phyloP scores from a whole-genome alignment of 169 alveolate genomes.

The Blepharisma undulans region DNA sequence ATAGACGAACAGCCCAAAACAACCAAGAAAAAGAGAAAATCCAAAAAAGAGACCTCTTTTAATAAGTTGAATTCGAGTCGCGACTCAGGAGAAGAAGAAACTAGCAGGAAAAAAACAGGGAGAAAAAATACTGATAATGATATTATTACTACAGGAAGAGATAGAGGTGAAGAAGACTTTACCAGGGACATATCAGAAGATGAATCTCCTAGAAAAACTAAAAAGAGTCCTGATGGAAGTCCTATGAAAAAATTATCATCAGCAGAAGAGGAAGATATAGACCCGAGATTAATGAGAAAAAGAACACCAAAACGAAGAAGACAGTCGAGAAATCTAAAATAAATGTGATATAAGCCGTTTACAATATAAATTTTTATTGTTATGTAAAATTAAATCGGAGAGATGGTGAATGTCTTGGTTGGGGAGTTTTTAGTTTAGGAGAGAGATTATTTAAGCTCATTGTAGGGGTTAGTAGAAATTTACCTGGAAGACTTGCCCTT shows the following conservation, averaged over 20 bases:
- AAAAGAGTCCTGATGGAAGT: not conserved
- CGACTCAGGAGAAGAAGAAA: not conserved
- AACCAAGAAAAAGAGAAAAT: not conserved
- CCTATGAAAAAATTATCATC: not conserved
- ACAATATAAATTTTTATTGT: too few species aligned
- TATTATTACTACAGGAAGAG: not conserved
- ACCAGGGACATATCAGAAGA: not conserved
- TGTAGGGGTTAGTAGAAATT: not conserved
- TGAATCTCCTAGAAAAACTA: not conserved
- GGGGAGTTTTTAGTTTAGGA: not conserved
- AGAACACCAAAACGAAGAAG: not conserved
- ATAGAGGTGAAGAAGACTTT: not conserved
- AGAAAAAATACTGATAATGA: not conserved
- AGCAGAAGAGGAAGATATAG: not conserved
- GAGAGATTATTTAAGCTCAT: not conserved
- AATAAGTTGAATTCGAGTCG: not conserved
- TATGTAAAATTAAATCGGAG: not conserved
- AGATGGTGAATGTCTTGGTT: not conserved
- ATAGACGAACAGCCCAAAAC: not conserved
- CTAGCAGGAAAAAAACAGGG: not conserved
- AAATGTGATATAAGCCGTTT: too few species aligned
- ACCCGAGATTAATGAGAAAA: not conserved
- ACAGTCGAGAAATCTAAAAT: not conserved
- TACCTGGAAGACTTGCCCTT: not conserved
- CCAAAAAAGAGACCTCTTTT: not conserved